Evolutionary conservation across 106 monocot genomes (phyloP).

Genomic region (Agapanthus africanus): DNA sequence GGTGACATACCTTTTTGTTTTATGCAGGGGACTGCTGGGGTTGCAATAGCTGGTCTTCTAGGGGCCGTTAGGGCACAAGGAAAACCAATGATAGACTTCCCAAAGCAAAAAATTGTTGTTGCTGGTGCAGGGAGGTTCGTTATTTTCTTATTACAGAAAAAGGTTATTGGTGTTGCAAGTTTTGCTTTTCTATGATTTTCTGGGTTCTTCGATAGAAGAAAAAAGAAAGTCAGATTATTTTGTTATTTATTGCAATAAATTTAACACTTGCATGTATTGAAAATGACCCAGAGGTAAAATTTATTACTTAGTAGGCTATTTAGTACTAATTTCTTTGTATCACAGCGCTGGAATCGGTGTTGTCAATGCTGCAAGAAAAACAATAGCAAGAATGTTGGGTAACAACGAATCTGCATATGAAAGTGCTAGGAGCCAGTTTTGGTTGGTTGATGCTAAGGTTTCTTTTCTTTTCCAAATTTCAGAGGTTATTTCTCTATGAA

Average conservation of each 20-base stretch:
- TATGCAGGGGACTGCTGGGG: constrained; percentile 93
- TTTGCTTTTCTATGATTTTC: not conserved
- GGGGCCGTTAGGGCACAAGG: constrained; percentile 99
- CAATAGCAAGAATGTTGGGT: constrained; percentile 94
- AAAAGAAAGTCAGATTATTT: not conserved
- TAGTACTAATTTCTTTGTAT: constrained; percentile 5
- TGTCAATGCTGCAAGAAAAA: constrained; percentile 86
- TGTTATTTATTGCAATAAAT: not conserved
- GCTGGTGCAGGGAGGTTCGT: constrained; percentile 97
- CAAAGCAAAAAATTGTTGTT: constrained; percentile 98
- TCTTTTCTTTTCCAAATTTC: too few species aligned
- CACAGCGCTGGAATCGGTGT: constrained; percentile 93
- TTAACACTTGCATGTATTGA: not conserved
- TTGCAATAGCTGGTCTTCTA: constrained; percentile 96
- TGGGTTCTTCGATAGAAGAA: not conserved
- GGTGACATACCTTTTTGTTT: constrained; percentile 8
- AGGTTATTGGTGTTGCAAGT: not conserved
- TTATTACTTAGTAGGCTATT: not conserved
- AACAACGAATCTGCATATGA: constrained; percentile 88
- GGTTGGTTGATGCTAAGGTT: constrained; percentile 97
- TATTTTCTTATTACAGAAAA: not conserved
- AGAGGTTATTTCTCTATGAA: too few species aligned
- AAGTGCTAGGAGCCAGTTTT: constrained; percentile 91
- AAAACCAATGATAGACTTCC: constrained; percentile 90
- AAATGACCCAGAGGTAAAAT: not conserved